phyloP scores from a whole-genome alignment of 495 filamentous ascomycete genomes.

The Pyronema omphalodes region DNA sequence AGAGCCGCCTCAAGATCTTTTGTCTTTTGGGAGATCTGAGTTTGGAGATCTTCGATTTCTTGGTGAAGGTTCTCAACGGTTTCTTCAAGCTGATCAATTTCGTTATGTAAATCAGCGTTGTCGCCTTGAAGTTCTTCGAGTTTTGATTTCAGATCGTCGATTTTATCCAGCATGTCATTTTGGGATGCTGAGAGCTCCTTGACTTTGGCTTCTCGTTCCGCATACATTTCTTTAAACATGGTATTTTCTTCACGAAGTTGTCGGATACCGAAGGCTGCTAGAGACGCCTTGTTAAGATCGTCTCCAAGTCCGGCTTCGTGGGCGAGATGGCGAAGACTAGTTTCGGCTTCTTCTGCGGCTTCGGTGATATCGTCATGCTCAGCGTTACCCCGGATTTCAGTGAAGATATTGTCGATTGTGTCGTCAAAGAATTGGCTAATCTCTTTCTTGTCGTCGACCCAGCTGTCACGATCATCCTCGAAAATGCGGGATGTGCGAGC shows the following conservation, averaged over 20 bases:
- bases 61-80: conserved; percentile 1
- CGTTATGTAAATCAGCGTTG: not conserved
- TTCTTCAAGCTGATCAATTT: conserved; percentile 8
- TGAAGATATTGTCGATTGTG: conserved; percentile 19
- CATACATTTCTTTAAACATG: conserved; percentile 10
- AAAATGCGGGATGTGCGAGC: conserved; percentile 9
- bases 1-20: not conserved
- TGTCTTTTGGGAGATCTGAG: conserved; percentile 6
- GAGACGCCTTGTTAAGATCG: conserved; percentile 14
- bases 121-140: conserved; percentile 4
- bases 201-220: conserved; percentile 10
- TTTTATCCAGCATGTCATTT: conserved; percentile 3
- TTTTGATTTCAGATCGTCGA: not conserved
- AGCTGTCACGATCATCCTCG: conserved; percentile 12
- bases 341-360: conserved; percentile 19
- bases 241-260: conserved; percentile 13
- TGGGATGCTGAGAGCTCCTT: conserved; percentile 8
- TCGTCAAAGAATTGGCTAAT: conserved; percentile 20
- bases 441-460: conserved; percentile 19
- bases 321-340: conserved; percentile 12
- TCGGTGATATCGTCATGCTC: conserved; percentile 21
- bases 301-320: conserved; percentile 15
- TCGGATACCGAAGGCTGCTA: conserved; percentile 22
- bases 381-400: conserved; percentile 14
- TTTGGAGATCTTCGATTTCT: conserved; percentile 4